Conservation (phyloP, 2,329 filamentous ascomycete genomes). For the Claviceps purpurea region DNA sequence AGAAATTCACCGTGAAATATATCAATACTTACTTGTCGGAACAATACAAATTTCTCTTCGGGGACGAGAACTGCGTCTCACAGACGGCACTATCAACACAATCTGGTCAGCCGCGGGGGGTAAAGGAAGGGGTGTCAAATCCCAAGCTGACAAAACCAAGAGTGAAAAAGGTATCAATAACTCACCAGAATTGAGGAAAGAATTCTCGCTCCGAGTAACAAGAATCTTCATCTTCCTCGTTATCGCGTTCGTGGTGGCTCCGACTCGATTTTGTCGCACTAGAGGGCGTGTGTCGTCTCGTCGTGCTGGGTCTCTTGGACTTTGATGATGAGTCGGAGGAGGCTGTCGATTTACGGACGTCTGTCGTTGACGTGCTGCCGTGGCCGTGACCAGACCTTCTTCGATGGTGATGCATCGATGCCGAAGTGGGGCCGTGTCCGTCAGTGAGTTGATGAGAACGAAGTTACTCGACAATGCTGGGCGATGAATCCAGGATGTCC, state of each 20-base stretch:
- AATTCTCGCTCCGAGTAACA: constrained; percentile 47
- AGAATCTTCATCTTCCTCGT: constrained; percentile 33
- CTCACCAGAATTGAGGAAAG: constrained; percentile 54
- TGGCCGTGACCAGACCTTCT: constrained; percentile 42
- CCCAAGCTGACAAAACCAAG: neutral
- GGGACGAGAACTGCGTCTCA: constrained; percentile 51
- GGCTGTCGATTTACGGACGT: constrained; percentile 37
- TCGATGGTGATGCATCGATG: constrained; percentile 41
- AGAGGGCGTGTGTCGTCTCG: constrained; percentile 28
- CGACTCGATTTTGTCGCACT: constrained; percentile 35
- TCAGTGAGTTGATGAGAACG: neutral
- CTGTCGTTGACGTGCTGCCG: constrained; percentile 39
- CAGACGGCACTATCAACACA: constrained; percentile 42
- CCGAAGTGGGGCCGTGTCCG: constrained; percentile 1
- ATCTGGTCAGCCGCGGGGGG: neutral
- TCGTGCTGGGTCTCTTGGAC: constrained; percentile 33
- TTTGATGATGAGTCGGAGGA: constrained; percentile 29
- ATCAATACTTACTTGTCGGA: constrained; percentile 41
- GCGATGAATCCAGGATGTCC: too few relatives aligned
- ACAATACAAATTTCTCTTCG: constrained; percentile 46
- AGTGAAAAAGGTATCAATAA: neutral
- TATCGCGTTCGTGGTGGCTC: constrained; percentile 36
- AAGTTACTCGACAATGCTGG: too few relatives aligned
- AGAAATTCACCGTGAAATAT: neutral
- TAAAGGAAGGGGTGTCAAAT: neutral